Percentiles rank a stretch among this genome's conserved stretches.
phyloP scores from a whole-genome alignment of 106 monocot genomes.

The Dendrobium catenatum region DNA sequence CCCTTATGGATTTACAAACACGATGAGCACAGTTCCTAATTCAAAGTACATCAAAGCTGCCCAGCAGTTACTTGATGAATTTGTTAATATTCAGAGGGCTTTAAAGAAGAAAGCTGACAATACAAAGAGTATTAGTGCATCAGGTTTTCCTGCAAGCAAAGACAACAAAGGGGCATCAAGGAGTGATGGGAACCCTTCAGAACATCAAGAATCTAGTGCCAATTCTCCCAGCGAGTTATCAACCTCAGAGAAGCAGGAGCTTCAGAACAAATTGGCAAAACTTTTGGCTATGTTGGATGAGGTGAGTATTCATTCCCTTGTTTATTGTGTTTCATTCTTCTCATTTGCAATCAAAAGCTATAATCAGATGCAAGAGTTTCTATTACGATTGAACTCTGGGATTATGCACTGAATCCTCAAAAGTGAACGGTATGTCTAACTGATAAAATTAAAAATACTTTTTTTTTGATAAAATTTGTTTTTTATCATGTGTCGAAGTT shows the following conservation, averaged over 20 bases:
- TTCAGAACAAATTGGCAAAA: constrained; percentile 84
- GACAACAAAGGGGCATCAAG: constrained; percentile 40
- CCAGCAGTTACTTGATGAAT: constrained; percentile 74
- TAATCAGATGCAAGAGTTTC: neutral
- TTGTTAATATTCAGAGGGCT: constrained; percentile 65
- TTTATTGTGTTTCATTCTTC: neutral
- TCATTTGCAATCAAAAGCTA: neutral
- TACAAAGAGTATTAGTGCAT: no score
- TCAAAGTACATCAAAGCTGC: constrained; percentile 82
- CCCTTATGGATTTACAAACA: constrained; percentile 31
- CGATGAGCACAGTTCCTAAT: constrained; percentile 41
- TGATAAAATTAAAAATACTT: neutral
- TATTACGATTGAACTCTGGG: neutral
- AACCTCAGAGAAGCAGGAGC: constrained; percentile 62
- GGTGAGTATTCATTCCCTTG: constrained; percentile 22
- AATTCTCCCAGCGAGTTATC: constrained; percentile 44
- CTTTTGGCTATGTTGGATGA: constrained; percentile 89
- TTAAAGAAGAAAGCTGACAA: constrained; percentile 45
- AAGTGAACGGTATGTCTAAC: neutral
- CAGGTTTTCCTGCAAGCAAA: no score
- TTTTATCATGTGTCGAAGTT: no score
- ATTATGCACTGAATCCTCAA: neutral
- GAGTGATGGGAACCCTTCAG: constrained; percentile 30
- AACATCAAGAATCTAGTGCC: constrained; percentile 28
- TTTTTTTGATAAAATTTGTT: no score